phyloP scores from a whole-genome alignment of 176 grass and related monocot species.

The Sorghum bicolor region DNA sequence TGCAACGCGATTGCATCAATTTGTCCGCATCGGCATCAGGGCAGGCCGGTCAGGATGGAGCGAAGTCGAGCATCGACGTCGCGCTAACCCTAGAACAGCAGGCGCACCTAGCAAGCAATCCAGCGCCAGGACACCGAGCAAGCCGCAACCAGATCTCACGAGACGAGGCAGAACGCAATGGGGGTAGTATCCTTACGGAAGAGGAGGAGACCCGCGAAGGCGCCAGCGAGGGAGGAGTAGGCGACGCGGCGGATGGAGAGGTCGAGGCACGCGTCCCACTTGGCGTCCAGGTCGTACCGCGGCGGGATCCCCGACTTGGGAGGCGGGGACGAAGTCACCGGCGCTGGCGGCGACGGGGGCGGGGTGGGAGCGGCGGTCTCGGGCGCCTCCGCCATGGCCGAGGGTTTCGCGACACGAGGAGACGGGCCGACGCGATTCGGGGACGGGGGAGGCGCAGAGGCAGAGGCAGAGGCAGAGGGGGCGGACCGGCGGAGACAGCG shows the following conservation, averaged over 20 bases:
- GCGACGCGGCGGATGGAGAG: constrained; percentile 82
- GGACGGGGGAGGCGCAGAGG: neutral
- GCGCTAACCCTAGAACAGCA: constrained; percentile 10
- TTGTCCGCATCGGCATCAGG: neutral
- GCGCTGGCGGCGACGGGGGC: neutral
- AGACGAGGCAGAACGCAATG: neutral
- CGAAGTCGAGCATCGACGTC: neutral
- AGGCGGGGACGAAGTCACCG: neutral
- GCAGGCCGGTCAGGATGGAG: neutral
- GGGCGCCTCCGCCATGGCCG: constrained; percentile 66
- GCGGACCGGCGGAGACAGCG: neutral
- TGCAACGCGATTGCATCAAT: neutral
- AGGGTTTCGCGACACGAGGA: constrained; percentile 22
- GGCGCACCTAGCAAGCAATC: neutral
- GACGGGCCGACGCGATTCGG: constrained; percentile 17
- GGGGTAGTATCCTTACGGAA: constrained; percentile 51
- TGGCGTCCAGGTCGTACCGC: constrained; percentile 78
- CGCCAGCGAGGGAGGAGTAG: constrained; percentile 79
- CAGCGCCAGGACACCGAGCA: neutral
- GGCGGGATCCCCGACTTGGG: constrained; percentile 36
- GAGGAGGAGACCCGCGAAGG: constrained; percentile 77
- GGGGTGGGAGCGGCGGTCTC: constrained; percentile 38
- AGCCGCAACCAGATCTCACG: constrained; percentile 19
- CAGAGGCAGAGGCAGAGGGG: neutral
- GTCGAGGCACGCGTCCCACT: constrained; percentile 92